Evolutionary conservation across 805 yeast genomes (phyloP).

Genomic region (Grigorovia yakushimaensis): DNA sequence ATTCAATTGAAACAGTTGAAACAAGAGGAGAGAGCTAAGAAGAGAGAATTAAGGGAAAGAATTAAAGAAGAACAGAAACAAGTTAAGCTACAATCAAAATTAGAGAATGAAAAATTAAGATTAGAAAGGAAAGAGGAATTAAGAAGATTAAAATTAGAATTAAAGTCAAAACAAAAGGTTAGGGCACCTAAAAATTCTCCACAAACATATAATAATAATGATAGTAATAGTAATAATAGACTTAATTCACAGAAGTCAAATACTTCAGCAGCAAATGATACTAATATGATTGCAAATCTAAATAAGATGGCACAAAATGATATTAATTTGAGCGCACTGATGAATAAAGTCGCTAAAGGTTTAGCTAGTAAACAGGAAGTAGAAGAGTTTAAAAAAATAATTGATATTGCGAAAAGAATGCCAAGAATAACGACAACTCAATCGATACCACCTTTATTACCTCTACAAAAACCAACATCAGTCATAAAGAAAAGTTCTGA

Average conservation of each 20-base stretch:
- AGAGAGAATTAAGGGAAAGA: constrained; percentile 16
- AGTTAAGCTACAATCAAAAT: constrained; percentile 16
- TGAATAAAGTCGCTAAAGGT: constrained; percentile 84
- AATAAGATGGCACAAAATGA: constrained; percentile 75
- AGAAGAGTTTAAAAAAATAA: constrained; percentile 67
- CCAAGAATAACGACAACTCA: constrained; percentile 27
- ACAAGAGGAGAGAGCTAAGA: constrained; percentile 21
- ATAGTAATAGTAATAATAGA: neutral
- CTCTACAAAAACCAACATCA: neutral
- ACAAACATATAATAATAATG: neutral
- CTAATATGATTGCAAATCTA: constrained; percentile 75
- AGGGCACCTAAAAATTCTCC: neutral
- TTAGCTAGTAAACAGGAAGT: constrained; percentile 65
- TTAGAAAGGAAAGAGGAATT: constrained; percentile 12
- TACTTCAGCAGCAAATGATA: constrained; percentile 39
- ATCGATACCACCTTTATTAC: neutral
- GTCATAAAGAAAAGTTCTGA: neutral
- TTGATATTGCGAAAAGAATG: constrained; percentile 69
- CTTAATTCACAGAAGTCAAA: neutral
- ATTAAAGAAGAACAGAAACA: constrained; percentile 15
- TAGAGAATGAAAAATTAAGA: constrained; percentile 4
- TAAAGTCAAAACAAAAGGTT: constrained; percentile 5
- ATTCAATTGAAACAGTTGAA: constrained; percentile 25
- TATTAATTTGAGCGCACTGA: constrained; percentile 52
- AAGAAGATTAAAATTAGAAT: constrained; percentile 16